Conservation (phyloP, 2,329 filamentous ascomycete species). For the Penicillium sp. region DNA sequence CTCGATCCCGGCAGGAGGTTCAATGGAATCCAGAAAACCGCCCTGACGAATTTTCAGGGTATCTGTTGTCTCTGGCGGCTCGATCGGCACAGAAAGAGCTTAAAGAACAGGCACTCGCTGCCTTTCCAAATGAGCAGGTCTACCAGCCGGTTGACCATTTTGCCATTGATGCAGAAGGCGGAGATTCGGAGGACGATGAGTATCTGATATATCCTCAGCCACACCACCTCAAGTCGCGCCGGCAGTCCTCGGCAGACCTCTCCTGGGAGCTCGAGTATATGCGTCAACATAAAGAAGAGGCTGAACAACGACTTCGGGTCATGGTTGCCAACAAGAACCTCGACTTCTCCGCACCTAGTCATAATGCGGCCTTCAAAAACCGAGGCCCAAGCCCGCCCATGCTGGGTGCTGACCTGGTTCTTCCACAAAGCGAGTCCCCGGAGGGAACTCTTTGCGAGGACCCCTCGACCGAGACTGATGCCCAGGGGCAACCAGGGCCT, state of each 20-base stretch:
- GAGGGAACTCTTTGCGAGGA: conserved; percentile 82
- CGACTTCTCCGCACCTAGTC: conserved; percentile 43
- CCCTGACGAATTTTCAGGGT: conserved; percentile 74
- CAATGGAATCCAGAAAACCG: conserved; percentile 57
- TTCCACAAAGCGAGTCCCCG: conserved; percentile 80
- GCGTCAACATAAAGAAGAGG: conserved; percentile 72
- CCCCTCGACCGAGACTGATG: conserved; percentile 62
- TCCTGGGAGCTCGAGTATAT: conserved; percentile 79
- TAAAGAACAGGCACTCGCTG: conserved; percentile 61
- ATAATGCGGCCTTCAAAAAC: conserved; percentile 50
- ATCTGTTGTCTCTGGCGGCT: conserved; percentile 76
- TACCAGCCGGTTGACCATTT: conserved; percentile 52
- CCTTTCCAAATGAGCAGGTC: conserved; percentile 52
- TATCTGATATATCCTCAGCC: conserved; percentile 27
- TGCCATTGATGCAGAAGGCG: conserved; percentile 46
- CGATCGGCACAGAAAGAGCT: conserved; percentile 79
- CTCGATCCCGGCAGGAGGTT: conserved; percentile 36
- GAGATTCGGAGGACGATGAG: conserved; percentile 35
- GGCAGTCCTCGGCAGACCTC: conserved; percentile 50
- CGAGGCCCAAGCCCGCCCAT: conserved; percentile 73
- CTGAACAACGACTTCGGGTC: conserved; percentile 50
- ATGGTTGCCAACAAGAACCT: conserved; percentile 34
- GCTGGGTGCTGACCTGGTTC: conserved; percentile 78
- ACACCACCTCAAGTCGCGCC: conserved; percentile 38
- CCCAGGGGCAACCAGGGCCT: conserved; percentile 52